Base-by-base conservation (phyloP, 106 monocot species). In the Chionographis japonica region DNA sequence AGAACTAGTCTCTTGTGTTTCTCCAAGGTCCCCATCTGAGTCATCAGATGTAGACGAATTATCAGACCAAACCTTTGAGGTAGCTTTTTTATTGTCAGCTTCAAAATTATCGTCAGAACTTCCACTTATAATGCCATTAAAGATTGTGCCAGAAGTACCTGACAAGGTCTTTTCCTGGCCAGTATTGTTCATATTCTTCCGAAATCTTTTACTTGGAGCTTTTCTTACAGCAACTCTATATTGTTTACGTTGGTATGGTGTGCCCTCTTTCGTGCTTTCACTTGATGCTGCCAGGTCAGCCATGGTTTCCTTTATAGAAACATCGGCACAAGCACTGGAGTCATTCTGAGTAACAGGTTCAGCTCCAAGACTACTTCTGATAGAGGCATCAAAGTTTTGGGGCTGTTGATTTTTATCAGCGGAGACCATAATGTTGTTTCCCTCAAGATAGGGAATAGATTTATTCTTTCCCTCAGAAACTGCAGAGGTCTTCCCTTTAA, bases 141-240 rank as follows among this genome's bases (percentile, higher is more conserved):
- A 77, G 7, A 81, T 80, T 17, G 52, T 51, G 37, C 56, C 66
- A 61, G 84, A 49, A 36, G 77, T 62, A 68, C 56, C 52, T 54
- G 70, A 50, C 3, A 46, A 36, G 57, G 37, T 54, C 37, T 66
- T 62, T 57, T 56, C 61, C 54, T 74, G 55, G 9, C 54, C 62
- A 20, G 73, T 73, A 55, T 54, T 75, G 18, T 50, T 17, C 15
- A 38, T n/a, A 40, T 17, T 27, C 41, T 75, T 52, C 15, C 17
- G 52, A 58, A 58, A 61, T 57, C 60, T 70, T 55, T 53, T 77
- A 19, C 35, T 56, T 63, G 78, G 71, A 53, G 74, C 65, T 50
- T 85, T 85, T 50, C 85, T 79, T 50, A 78, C 85, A 35, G 85
- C 81, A 66, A 81, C 53, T 63, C 54, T 69, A 54, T 37, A 71